Base-by-base conservation (phyloP, 306 rosid species). In the Fragaria ananassa region DNA sequence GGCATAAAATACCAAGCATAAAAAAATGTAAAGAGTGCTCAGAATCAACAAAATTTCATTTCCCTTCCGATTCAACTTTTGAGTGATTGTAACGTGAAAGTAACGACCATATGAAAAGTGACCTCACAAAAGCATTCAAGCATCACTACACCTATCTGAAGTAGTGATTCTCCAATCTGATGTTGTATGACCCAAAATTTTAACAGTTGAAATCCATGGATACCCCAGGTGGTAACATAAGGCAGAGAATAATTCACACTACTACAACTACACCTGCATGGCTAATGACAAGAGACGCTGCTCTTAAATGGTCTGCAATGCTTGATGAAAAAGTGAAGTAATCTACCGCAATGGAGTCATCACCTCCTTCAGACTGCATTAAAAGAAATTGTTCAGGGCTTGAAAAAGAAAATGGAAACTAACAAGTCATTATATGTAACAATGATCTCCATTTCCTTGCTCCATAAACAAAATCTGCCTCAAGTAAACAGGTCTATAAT, bases 231-330 rank as follows among this genome's bases (percentile, higher is more conserved):
- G 44, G 63, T 29, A 23, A 42, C 46, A 51, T 13, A 37, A 64
- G 23, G 74, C 8, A 31, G 31, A 73, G 15, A 8, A 42, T 29
- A 66, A 46, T 14, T 56, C 64, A 21, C 15, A 19, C 64, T 31
- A 61, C 49, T 19, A 23, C 31, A 42, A 62, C 21, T 47, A 60
- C 83, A 92, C 97, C 96, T 66, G 96, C 97, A 27, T 89, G 96
- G 83, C 97, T 90, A 64, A 90, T 91, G 51, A 90, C 92, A 73
- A 92, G 98, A 81, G 97, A 92, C 41, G 96, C 96, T 57, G 92
- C 87, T 79, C 81, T 87, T 78, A 95, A 85, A 85, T 90, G 84
- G 35, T 88, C 92, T 4, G 97, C 96, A 61, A 90, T 95, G 87
- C 96, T 95, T 57, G 97, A 88, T 78, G 97, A 92, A 80, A 94